These are phyloP conservation scores for Avena insularis DNA, from an alignment of 176 grass and related monocot species.

Conservation along the genomic window DNA sequence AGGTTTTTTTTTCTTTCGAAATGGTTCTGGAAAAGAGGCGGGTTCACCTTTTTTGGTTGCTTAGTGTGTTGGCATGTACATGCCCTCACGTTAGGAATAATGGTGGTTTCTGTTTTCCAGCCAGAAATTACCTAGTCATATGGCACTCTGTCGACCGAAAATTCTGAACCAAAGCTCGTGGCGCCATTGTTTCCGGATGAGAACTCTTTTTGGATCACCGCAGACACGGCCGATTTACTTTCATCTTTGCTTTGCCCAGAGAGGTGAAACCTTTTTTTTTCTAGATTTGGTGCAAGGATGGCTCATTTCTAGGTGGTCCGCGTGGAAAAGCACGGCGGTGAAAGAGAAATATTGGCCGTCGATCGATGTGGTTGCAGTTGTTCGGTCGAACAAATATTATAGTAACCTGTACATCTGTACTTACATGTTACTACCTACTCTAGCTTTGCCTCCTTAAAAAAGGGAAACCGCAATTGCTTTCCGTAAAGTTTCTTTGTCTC, in stretches of 20 bases:
- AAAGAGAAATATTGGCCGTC: not conserved
- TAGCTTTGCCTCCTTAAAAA: not conserved
- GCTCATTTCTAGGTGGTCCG: not conserved
- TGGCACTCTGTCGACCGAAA: not conserved
- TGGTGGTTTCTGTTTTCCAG: not conserved
- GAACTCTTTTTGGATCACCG: not conserved
- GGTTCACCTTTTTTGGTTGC: slow-evolving; percentile 9
- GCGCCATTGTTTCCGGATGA: too few relatives aligned
- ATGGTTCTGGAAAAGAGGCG: not conserved
- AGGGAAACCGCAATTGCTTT: not conserved
- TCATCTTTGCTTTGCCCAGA: not conserved
- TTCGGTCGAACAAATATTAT: not conserved
- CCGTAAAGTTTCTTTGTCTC: not conserved
- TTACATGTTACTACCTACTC: not conserved
- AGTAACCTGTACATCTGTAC: not conserved
- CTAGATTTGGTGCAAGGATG: not conserved
- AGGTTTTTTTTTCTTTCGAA: too few relatives aligned
- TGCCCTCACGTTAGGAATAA: not conserved
- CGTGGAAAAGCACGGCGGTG: not conserved
- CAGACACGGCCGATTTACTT: not conserved
- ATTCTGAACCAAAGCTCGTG: not conserved
- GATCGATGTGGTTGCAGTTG: not conserved
- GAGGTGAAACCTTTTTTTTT: not conserved
- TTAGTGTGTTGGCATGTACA: not conserved
- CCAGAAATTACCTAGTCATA: not conserved